Evolutionary conservation across 495 filamentous ascomycete genomes (phyloP), one percentile per base, ranked within the genome.

Genomic region (Xylona heveae): DNA sequence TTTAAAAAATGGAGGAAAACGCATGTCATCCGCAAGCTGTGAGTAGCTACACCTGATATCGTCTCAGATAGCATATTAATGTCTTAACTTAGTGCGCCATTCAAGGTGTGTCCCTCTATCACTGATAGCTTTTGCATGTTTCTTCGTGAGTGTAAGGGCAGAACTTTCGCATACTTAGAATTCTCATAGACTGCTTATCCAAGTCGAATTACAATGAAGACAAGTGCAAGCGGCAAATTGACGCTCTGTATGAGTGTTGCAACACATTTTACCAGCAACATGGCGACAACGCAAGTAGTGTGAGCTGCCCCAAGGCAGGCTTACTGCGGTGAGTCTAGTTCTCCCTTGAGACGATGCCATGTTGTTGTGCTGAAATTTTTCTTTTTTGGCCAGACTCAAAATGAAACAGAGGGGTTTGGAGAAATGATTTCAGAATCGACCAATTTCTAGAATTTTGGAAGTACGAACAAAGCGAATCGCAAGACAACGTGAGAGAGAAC

Each of bases 51-150:
- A n/a, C n/a, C n/a, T n/a, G n/a, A n/a, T n/a, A n/a, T n/a, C n/a
- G n/a, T n/a, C n/a, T n/a, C n/a, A n/a, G n/a, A n/a, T n/a, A n/a
- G n/a, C n/a, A n/a, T n/a, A n/a, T n/a, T n/a, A n/a, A n/a, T n/a
- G n/a, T n/a, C n/a, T n/a, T n/a, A n/a, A n/a, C n/a, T n/a, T n/a
- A 81, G 76, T 92, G 82, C 55, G 81, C 80, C 19, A 91, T 94
- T 39, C 84, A 93, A 71, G 67, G 81, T 83, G 50, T 38, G 49
- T 24, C 34, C 14, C n/a, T 28, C 17, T 34, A 12, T 28, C 24
- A 6, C 31, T 30, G 8, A n/a, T 18, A 22, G 20, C 24, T 23
- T 19, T 6, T 19, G 29, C 12, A 7, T 14, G 6, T 12, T 35
- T 20, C 20, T 30, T 5, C 13, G 19, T 10, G 19, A 14, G 38